Percentiles rank a stretch among this genome's conserved stretches.
Conservation (phyloP, 2,329 filamentous ascomycete genomes). For the Thielaviopsis musarum region DNA sequence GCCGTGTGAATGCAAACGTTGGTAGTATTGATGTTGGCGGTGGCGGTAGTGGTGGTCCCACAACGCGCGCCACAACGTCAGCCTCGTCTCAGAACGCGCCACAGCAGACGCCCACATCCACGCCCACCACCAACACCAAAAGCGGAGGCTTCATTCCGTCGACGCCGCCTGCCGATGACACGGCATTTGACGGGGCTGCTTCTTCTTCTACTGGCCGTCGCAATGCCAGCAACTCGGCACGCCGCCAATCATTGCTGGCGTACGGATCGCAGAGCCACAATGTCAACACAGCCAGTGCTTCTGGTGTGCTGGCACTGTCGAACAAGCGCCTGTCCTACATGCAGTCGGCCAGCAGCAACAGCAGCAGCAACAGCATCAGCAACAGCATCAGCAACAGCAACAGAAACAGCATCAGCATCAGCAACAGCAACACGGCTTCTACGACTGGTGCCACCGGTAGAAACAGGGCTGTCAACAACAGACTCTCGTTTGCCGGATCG, state of each 20-base stretch:
- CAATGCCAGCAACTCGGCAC: neutral
- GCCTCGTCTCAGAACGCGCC: slow-evolving; percentile 1
- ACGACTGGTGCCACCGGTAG: slow-evolving; percentile 12
- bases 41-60: neutral
- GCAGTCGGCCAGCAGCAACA: slow-evolving; percentile 17
- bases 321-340: slow-evolving; percentile 32
- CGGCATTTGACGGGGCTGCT: slow-evolving; percentile 26
- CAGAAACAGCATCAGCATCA: neutral
- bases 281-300: slow-evolving; percentile 20
- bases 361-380: neutral
- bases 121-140: neutral
- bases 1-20: neutral
- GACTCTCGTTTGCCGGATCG: slow-evolving; percentile 22
- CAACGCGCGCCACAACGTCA: neutral
- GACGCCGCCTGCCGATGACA: slow-evolving; percentile 45
- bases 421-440: slow-evolving; percentile 15
- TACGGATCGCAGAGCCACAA: slow-evolving; percentile 24
- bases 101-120: neutral
- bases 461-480: slow-evolving; percentile 18
- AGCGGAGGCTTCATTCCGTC: slow-evolving; percentile 30
- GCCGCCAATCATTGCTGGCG: slow-evolving; percentile 9
- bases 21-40: neutral
- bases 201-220: neutral
- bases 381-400: neutral
- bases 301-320: slow-evolving; percentile 17